Evolutionary conservation across 345 rosid species (phyloP).

Genomic region (Eucalyptus camaldulensis): DNA sequence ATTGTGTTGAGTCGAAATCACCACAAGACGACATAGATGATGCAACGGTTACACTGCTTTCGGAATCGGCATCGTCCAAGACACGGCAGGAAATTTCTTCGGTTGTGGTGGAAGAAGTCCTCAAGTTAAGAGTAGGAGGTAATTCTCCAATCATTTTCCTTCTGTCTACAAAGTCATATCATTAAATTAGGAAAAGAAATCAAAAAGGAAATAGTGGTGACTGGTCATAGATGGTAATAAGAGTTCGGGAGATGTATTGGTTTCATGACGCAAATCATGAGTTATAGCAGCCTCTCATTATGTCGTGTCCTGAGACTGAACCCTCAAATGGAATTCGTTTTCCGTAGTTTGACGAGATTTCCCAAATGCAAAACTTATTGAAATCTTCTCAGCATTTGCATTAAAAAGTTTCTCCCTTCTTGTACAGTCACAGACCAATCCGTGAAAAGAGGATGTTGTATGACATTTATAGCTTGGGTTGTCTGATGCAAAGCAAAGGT

Average conservation of each 20-base stretch:
- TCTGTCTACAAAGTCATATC: background rate
- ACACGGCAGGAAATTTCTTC: background rate
- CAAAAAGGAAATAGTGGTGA: background rate
- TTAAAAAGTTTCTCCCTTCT: background rate
- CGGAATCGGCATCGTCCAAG: background rate
- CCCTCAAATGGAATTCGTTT: background rate
- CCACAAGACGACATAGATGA: slow-evolving; percentile 31
- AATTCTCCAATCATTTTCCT: background rate
- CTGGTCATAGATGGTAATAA: background rate
- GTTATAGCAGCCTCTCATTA: background rate
- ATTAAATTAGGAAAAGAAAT: background rate
- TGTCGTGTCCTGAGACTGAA: background rate
- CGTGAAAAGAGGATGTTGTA: background rate
- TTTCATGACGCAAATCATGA: background rate
- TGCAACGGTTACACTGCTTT: slow-evolving; percentile 32
- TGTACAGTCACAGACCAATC: background rate
- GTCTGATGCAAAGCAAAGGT: background rate
- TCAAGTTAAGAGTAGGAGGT: slow-evolving; percentile 10
- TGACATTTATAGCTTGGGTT: background rate
- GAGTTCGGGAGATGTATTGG: background rate
- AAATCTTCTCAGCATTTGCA: background rate
- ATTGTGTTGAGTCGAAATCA: background rate
- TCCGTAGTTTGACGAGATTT: background rate
- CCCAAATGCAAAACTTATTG: background rate
- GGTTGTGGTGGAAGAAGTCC: slow-evolving; percentile 1